Base-by-base conservation (phyloP, 345 rosid genomes). In the Euphorbia lathyris region DNA sequence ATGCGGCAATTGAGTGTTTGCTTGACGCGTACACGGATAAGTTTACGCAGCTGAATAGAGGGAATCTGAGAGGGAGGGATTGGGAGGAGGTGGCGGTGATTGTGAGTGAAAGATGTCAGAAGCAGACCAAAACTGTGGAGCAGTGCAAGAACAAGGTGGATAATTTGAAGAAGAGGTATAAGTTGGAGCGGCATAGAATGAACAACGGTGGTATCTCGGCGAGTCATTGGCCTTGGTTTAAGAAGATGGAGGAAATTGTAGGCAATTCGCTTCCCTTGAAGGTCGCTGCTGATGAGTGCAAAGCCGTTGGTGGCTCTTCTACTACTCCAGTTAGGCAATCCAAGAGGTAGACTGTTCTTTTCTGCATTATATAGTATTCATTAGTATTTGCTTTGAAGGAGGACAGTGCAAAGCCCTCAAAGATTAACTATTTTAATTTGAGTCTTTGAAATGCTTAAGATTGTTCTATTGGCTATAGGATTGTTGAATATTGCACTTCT, bases 181-280 rank as follows among this genome's bases (percentile, higher is more conserved):
- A 93, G 77, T 81, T 91, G 74, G 97, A 93, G 85, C 69, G 84
- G 76, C 91, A 91, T 58, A 81, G 95, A 77, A 87, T 91, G 84
- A 84, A 70, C 56, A 92, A 90, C 12, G 86, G 87, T 27, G 51
- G 60, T 8, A 59, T 5, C 4, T 53, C 58, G 45, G 60, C 22
- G 22, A 93, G 97, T 34, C 90, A 86, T 65, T 93, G 98, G 98
- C 97, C 91, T 63, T 93, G 97, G 97, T 91, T 89, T 51, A 89
- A 88, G 81, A 86, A 86, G 74, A 85, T 93, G 84, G 98, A 91
- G 76, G 94, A 80, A 42, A 89, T 91, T 30, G 86, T 93, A 10
- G 96, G 93, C 6, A 87, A 77, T 78, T 84, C 90, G 0, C 43
- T 29, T 9, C 42, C 71, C 32, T 22, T 51, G 20, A 85, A 88